Conservation (phyloP, 2,329 filamentous ascomycete species). For the Sporothrix euskadiensis region DNA sequence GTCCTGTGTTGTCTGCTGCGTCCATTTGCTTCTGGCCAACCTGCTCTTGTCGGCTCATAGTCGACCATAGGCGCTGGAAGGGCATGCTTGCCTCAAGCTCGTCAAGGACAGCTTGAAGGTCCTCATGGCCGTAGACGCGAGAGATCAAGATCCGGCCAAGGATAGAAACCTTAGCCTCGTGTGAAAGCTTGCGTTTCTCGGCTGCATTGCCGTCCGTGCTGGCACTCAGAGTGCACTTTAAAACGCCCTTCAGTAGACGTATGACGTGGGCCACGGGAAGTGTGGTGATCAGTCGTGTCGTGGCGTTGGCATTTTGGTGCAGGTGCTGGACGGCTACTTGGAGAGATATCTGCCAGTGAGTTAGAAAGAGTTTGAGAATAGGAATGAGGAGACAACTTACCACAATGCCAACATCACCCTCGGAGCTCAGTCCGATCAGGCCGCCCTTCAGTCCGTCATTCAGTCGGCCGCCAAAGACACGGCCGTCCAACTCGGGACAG, state of each 20-base stretch:
- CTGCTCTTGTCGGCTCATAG: not conserved
- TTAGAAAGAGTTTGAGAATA: not conserved
- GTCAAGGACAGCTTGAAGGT: conserved; percentile 56
- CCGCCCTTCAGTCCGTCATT: conserved; percentile 48
- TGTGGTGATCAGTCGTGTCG: conserved; percentile 53
- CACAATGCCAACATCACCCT: conserved; percentile 50
- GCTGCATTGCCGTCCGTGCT: conserved; percentile 7
- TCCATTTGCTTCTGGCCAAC: not conserved
- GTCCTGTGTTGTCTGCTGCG: not conserved
- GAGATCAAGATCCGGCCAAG: conserved; percentile 56
- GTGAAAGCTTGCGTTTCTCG: not conserved
- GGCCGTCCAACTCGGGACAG: conserved; percentile 51
- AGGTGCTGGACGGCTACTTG: conserved; percentile 50
- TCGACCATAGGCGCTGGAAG: conserved; percentile 30
- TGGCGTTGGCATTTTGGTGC: conserved; percentile 33
- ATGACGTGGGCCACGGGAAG: conserved; percentile 46
- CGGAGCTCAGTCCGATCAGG: conserved; percentile 56
- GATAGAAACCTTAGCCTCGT: conserved; percentile 27
- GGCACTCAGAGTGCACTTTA: conserved; percentile 37
- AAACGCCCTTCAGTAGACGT: conserved; percentile 44
- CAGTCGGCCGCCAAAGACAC: conserved; percentile 51
- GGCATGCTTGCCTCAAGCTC: conserved; percentile 41
- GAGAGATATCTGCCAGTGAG: conserved; percentile 46
- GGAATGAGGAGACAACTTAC: not conserved
- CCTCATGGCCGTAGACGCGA: conserved; percentile 60